These are phyloP conservation scores for Furcasterigmium furcatum DNA, from an alignment of 2,329 filamentous ascomycete species.

Conservation along the genomic window DNA sequence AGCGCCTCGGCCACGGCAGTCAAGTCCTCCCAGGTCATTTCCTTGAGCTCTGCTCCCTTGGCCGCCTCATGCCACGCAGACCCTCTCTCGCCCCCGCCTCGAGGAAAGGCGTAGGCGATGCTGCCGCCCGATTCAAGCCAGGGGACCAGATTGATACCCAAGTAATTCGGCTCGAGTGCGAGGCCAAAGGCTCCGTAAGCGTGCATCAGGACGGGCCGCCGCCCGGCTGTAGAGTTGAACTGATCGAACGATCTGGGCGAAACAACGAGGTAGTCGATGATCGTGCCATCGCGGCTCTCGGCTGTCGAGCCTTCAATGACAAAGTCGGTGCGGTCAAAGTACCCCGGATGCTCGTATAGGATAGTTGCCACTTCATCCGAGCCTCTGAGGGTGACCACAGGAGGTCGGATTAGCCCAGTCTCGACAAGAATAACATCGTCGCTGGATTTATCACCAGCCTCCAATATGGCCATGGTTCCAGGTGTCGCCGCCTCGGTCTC, in stretches of 20 bases:
- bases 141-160: background rate
- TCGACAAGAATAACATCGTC: background rate
- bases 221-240: background rate
- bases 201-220: background rate
- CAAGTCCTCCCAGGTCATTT: constrained; percentile 1
- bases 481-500: background rate
- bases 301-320: background rate
- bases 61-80: background rate
- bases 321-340: background rate
- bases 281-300: background rate
- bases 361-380: background rate
- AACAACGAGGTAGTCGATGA: constrained; percentile 2
- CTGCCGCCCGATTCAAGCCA: constrained; percentile 1
- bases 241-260: background rate
- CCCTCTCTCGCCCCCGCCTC: constrained; percentile 1
- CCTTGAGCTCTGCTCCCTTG: background rate
- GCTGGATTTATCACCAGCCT: background rate
- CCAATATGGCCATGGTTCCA: background rate
- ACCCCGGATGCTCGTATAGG: background rate
- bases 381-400: background rate
- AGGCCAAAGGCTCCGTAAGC: constrained; percentile 1
- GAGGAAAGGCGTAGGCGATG: background rate
- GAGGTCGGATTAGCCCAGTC: background rate
- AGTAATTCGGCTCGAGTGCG: background rate
- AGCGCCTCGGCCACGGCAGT: background rate